These are phyloP conservation scores for Teratosphaeria pseudoeucalypti DNA, from an alignment of 2,329 filamentous ascomycete species.

Conservation along the genomic window DNA sequence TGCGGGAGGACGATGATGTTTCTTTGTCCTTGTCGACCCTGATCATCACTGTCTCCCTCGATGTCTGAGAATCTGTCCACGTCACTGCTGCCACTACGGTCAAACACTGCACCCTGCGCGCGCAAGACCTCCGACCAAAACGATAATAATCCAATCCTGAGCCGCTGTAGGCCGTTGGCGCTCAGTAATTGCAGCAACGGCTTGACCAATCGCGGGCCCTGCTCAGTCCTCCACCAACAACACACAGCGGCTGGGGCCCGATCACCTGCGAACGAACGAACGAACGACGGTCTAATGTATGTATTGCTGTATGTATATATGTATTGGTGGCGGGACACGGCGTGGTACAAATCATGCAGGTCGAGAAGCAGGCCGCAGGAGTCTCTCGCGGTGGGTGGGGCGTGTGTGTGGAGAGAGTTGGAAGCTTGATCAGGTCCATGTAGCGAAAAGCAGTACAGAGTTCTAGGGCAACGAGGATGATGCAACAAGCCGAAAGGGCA, in stretches of 20 bases:
- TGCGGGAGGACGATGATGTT: background rate
- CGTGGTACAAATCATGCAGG: slow-evolving; percentile 2
- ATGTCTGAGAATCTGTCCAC: background rate
- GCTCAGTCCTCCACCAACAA: background rate
- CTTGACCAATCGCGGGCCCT: background rate
- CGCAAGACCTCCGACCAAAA: background rate
- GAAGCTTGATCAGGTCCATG: background rate
- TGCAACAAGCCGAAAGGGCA: background rate
- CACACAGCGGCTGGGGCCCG: background rate
- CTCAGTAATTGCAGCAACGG: background rate
- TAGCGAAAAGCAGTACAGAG: background rate
- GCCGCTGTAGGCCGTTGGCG: background rate
- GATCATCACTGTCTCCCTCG: background rate
- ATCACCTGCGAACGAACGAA: background rate
- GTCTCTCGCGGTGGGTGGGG: background rate
- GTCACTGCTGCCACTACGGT: background rate
- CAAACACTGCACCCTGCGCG: background rate
- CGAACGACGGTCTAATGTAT: background rate
- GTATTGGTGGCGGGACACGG: background rate
- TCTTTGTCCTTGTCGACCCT: background rate
- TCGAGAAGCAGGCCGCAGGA: slow-evolving; percentile 6
- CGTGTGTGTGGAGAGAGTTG: background rate
- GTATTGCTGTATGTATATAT: background rate
- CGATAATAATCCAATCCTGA: background rate
- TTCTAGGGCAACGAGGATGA: background rate